Evolutionary conservation across 139 green algal genomes (phyloP), one percentile per base, ranked within the genome.

Genomic region (Desmodesmus armatus): DNA sequence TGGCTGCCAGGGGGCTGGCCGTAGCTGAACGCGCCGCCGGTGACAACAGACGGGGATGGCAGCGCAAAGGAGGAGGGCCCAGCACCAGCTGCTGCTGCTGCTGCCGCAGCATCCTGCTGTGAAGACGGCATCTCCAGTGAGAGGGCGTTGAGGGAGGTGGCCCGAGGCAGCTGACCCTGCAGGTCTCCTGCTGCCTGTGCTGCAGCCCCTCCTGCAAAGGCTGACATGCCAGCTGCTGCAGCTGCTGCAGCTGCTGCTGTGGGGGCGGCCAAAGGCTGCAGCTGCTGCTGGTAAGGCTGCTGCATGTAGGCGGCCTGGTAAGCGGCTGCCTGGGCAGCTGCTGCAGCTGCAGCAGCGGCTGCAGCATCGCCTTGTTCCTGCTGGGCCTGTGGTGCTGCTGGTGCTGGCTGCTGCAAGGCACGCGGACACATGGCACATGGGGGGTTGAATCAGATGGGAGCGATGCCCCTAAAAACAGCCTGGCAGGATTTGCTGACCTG

Each of bases 241-340:
- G 29, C 43, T 47, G 43, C 9, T 47, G 47, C 49, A 49, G 49
- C 73, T 43, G 49, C 3, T 25, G 17, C 49, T 0, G 21, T 67
- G n/a, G n/a, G n/a, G n/a, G n/a, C n/a, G n/a, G 58, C 15, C 21
- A 41, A 31, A 17, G 31, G 31, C 73, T 67, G 31, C 0, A 29
- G 6, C 49, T 80, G 73, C 49, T 80, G 73, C 49, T 80, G 73
- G 40, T 80, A 49, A n/a, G 35, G 73, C 47, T 69, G 49, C 43
- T 65, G 63, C n/a, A 43, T n/a, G 25, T 7, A 75, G 67, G 67
- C 25, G 29, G 6, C 25, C 40, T 31, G 9, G 67, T 13, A 7
- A 55, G 47, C 47, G 27, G 65, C 33, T 72, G 65, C 65, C 43
- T 31, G 31, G 41, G 65, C 35, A 5, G 33, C 65, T n/a, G 33